Evolutionary conservation across 23 red algal species (phyloP).

Genomic region (Cyanidium caldarium): DNA sequence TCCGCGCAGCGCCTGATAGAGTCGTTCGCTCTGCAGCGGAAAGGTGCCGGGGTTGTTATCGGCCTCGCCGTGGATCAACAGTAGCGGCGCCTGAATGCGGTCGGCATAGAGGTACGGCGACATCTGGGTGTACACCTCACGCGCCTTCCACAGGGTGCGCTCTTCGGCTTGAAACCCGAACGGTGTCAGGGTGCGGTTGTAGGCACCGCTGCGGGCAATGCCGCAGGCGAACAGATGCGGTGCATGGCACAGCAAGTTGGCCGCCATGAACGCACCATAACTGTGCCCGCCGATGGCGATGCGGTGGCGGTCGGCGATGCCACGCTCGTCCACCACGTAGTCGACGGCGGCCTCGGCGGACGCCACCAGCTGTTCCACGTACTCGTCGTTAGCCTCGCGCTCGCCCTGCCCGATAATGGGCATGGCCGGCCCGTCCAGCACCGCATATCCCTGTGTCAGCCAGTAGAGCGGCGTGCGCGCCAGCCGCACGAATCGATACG

Average conservation of each 20-base stretch:
- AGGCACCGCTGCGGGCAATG: constrained; percentile 91
- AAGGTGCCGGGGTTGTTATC: constrained; percentile 86
- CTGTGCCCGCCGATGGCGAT: constrained; percentile 85
- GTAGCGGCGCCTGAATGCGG: constrained; percentile 37
- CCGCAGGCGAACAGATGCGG: constrained; percentile 83
- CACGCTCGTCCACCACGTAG: constrained; percentile 47
- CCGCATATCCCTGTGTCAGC: constrained; percentile 70
- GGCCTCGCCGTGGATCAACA: constrained; percentile 84
- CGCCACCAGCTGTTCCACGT: constrained; percentile 59
- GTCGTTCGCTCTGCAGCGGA: constrained; percentile 68
- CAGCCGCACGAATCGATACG: constrained; percentile 60
- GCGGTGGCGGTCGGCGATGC: constrained; percentile 24
- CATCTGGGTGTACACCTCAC: constrained; percentile 57
- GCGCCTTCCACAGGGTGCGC: constrained; percentile 73
- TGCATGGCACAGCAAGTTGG: constrained; percentile 73
- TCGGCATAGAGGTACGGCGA: constrained; percentile 70
- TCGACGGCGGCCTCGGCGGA: constrained; percentile 65
- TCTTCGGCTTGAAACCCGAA: constrained; percentile 92
- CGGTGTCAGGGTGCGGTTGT: constrained; percentile 90
- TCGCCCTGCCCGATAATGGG: constrained; percentile 77
- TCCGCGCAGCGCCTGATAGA: constrained; percentile 80
- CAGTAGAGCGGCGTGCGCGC: constrained; percentile 81
- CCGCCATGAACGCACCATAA: constrained; percentile 91
- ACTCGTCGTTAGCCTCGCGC: constrained; percentile 69
- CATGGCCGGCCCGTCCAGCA: constrained; percentile 81